These are phyloP conservation scores for Suillus discolor DNA, from an alignment of 768 basidiomycete genomes.

Conservation along the genomic window DNA sequence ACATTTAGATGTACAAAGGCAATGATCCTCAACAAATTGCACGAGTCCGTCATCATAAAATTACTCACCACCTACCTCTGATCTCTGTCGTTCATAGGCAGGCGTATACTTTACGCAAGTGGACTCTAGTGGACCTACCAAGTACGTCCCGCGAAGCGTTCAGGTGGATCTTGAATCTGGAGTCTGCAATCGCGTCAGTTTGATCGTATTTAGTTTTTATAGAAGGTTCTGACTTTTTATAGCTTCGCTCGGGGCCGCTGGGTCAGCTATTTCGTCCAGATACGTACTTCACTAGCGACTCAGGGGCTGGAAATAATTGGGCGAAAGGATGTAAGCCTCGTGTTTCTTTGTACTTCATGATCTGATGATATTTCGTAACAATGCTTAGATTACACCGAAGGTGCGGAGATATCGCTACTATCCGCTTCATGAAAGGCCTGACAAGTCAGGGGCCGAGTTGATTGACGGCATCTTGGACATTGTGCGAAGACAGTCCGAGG, in stretches of 20 bases:
- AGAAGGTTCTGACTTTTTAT: slow-evolving; percentile 11
- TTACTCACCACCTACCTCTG: neutral
- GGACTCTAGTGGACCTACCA: slow-evolving; percentile 48
- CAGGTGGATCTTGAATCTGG: slow-evolving; percentile 91
- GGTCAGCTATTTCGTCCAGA: slow-evolving; percentile 86
- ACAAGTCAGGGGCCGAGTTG: slow-evolving; percentile 77
- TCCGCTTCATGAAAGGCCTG: neutral
- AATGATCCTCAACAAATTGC: slow-evolving; percentile 73
- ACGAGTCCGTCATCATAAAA: slow-evolving; percentile 51
- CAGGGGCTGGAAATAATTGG: slow-evolving; percentile 90
- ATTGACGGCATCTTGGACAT: slow-evolving; percentile 84
- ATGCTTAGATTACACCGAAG: slow-evolving; percentile 81
- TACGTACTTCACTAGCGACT: slow-evolving; percentile 69
- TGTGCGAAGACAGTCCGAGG: slow-evolving; percentile 78
- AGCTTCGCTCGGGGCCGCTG: slow-evolving; percentile 70
- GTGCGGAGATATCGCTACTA: slow-evolving; percentile 36
- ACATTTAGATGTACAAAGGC: slow-evolving; percentile 65
- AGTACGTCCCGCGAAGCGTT: slow-evolving; percentile 89
- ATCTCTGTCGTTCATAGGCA: slow-evolving; percentile 44
- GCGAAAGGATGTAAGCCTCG: slow-evolving; percentile 82
- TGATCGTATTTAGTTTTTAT: neutral
- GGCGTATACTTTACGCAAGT: slow-evolving; percentile 85
- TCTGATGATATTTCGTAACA: slow-evolving; percentile 20
- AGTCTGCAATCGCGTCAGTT: slow-evolving; percentile 76
- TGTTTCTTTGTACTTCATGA: slow-evolving; percentile 15